A percentile compares a stretch with the other conserved stretches of the same genome.
phyloP scores from a whole-genome alignment of 129 eudicot genomes.

The Flaveria robusta region DNA sequence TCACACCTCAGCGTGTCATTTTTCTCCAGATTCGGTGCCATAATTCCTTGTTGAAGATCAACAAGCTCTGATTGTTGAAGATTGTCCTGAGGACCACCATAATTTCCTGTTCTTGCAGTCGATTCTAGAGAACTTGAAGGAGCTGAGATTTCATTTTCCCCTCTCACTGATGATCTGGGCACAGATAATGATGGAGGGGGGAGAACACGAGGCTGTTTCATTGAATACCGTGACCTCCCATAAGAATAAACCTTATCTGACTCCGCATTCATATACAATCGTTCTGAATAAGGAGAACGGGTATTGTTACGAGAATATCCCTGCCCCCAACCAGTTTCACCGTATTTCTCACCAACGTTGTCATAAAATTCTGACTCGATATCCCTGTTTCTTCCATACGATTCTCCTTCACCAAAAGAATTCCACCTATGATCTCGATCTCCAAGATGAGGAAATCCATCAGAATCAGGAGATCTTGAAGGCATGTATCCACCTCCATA shows the following conservation, averaged over 20 bases:
- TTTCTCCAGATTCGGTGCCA: slow-evolving; percentile 40
- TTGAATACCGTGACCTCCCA: slow-evolving; percentile 75
- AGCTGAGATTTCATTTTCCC: slow-evolving; percentile 51
- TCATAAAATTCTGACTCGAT: slow-evolving; percentile 56
- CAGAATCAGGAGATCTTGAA: slow-evolving; percentile 56
- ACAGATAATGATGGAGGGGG: slow-evolving; percentile 74
- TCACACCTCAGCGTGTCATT: slow-evolving; percentile 56
- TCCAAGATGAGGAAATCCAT: slow-evolving; percentile 59
- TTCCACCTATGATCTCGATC: slow-evolving; percentile 64
- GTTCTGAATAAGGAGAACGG: slow-evolving; percentile 48
- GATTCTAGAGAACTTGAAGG: slow-evolving; percentile 64
- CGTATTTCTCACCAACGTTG: slow-evolving; percentile 56
- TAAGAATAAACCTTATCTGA: slow-evolving; percentile 61
- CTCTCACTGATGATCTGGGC: slow-evolving; percentile 62
- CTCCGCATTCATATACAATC: slow-evolving; percentile 60
- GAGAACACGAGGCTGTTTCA: slow-evolving; percentile 88
- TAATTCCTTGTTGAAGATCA: slow-evolving; percentile 31
- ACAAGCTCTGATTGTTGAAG: neutral
- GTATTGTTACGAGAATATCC: slow-evolving; percentile 42
- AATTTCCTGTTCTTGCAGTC: slow-evolving; percentile 44
- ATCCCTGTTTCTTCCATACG: slow-evolving; percentile 51
- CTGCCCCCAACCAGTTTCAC: slow-evolving; percentile 69
- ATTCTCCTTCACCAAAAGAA: slow-evolving; percentile 54
- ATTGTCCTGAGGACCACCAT: slow-evolving; percentile 42
- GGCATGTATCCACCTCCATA: slow-evolving; percentile 60